A percentile compares a stretch with the other conserved stretches of the same genome.
These are phyloP conservation scores for Fusarium sp. DNA, from an alignment of 2,329 filamentous ascomycete genomes.

Conservation along the genomic window DNA sequence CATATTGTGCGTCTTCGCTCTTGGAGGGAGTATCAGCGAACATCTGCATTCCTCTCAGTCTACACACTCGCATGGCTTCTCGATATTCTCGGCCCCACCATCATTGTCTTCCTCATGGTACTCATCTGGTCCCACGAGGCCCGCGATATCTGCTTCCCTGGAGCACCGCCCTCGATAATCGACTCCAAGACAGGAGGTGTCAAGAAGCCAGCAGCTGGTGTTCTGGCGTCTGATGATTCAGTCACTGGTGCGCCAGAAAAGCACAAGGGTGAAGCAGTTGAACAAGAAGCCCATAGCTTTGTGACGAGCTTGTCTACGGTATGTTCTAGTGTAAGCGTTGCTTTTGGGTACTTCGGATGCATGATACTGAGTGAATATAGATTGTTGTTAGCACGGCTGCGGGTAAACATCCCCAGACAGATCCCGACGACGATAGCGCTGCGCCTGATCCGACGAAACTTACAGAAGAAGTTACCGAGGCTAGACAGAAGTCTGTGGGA, in stretches of 20 bases:
- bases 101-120: constrained; percentile 67
- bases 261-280: constrained; percentile 83
- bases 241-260: constrained; percentile 85
- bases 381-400: constrained; percentile 79
- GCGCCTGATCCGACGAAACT: constrained; percentile 61
- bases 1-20: constrained; percentile 80
- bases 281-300: constrained; percentile 84
- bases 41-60: constrained; percentile 66
- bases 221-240: constrained; percentile 79
- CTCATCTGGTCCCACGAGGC: constrained; percentile 73
- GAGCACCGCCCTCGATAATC: constrained; percentile 79
- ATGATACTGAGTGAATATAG: constrained; percentile 34
- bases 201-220: constrained; percentile 79
- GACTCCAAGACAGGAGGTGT: constrained; percentile 75
- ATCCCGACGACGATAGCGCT: constrained; percentile 62
- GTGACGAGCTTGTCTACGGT: constrained; percentile 70
- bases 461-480: constrained; percentile 50
- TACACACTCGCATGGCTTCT: constrained; percentile 74
- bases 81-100: constrained; percentile 72
- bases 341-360: neutral
- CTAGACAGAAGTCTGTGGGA: constrained; percentile 56
- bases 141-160: constrained; percentile 75
- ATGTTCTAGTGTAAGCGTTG: constrained; percentile 45
- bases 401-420: constrained; percentile 77
- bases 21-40: constrained; percentile 78